Percentiles rank a stretch among this genome's conserved stretches.
phyloP scores from a whole-genome alignment of 495 filamentous ascomycete genomes.

The Aspergillus homomorphus region DNA sequence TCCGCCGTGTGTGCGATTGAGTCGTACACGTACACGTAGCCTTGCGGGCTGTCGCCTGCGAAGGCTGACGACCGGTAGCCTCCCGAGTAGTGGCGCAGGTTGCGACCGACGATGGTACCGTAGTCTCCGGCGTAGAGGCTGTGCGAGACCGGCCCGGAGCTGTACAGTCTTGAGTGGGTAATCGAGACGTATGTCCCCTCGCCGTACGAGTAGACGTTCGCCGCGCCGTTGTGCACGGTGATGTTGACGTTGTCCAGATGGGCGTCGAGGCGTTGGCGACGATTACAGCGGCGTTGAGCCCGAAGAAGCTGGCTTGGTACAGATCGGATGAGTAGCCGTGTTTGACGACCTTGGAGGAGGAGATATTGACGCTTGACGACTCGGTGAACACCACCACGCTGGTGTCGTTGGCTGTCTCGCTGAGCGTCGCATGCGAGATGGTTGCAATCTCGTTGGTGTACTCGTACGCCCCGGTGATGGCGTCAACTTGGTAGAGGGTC shows the following conservation, averaged over 20 bases:
- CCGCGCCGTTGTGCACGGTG: not conserved
- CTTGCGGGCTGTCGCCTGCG: conserved; percentile 18
- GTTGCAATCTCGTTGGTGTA: not conserved
- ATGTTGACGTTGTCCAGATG: not conserved
- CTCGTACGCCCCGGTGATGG: not conserved
- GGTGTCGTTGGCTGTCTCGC: not conserved
- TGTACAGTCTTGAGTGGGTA: conserved; percentile 21
- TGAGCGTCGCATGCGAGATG: not conserved
- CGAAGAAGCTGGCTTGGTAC: conserved; percentile 4
- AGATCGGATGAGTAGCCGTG: not conserved
- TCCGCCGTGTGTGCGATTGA: conserved; percentile 19
- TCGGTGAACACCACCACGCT: not conserved
- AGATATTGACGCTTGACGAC: not conserved
- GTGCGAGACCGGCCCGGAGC: conserved; percentile 19
- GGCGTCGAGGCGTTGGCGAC: not conserved
- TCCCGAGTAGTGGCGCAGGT: conserved; percentile 16
- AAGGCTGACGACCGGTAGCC: conserved; percentile 21
- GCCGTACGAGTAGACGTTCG: not conserved
- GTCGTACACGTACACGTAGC: conserved; percentile 19
- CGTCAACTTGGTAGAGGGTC: not conserved
- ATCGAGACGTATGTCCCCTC: conserved; percentile 17
- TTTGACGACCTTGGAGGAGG: not conserved
- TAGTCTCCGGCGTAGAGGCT: conserved; percentile 21
- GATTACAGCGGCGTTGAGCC: not conserved
- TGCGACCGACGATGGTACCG: conserved; percentile 17